These are phyloP conservation scores for Prunus salicina DNA, from an alignment of 306 rosid genomes.

Conservation along the genomic window DNA sequence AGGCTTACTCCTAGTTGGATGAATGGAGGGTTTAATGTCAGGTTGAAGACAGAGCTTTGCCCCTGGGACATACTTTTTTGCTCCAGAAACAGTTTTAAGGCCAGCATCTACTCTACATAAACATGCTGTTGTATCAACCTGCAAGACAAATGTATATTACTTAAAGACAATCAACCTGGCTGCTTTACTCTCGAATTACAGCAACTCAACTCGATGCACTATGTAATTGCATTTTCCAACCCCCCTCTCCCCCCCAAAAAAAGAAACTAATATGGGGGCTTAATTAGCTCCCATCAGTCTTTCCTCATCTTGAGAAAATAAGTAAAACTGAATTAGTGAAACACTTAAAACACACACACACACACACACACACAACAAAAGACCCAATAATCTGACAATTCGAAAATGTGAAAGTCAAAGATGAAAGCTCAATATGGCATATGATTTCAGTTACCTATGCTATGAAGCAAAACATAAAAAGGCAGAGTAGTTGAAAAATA, in stretches of 20 bases:
- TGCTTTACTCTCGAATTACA: too few relatives aligned
- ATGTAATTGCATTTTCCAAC: too few relatives aligned
- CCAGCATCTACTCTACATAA: constrained; percentile 85
- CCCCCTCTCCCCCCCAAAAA: too few relatives aligned
- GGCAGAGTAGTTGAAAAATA: background rate
- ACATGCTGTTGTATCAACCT: constrained; percentile 90
- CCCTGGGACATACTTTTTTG: constrained; percentile 77
- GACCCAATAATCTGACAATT: background rate
- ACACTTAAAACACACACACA: background rate
- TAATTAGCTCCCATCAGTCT: too few relatives aligned
- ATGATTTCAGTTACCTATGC: constrained; percentile 12
- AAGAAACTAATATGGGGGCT: too few relatives aligned
- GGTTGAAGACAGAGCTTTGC: constrained; percentile 86
- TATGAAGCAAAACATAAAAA: constrained; percentile 14
- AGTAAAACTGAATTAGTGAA: too few relatives aligned
- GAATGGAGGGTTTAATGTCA: constrained; percentile 79
- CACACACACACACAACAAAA: background rate
- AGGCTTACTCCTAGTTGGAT: constrained; percentile 76
- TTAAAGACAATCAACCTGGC: constrained; percentile 1
- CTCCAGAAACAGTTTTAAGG: constrained; percentile 75
- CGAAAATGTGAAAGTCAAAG: background rate
- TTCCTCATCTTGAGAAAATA: too few relatives aligned
- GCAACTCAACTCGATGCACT: too few relatives aligned
- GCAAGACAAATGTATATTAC: constrained; percentile 25
- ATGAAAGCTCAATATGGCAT: constrained; percentile 1